Evolutionary conservation across 2,329 filamentous ascomycete species (phyloP), one percentile per base, ranked within the genome.

Genomic region (Phialophora macrospora): DNA sequence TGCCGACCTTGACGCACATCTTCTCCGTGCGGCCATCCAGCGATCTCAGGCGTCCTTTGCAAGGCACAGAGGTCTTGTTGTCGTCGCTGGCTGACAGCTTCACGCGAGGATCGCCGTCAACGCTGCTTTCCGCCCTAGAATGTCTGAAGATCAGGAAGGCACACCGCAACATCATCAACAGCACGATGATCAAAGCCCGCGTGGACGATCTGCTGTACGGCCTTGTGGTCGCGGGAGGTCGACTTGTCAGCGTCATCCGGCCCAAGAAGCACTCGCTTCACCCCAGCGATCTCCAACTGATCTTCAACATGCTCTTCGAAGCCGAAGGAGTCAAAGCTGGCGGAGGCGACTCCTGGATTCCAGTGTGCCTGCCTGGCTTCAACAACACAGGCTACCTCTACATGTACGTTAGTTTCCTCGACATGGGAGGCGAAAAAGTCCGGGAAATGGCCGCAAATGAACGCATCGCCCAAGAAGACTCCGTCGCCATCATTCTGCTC

Each of bases 231-330:
- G 95, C 95, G 4, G 93, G 93, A 12, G 94, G 93, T 4, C 90
- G 90, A 73, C 88, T 99, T 5, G 95, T 99, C 70, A 97, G 93
- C 75, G 96, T 99, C 44, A 90, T 98, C 17, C 85, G 95, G 44
- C 96, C 96, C 5, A 93, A 96, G 72, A 92, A 95, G 64, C 95
- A 99, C 77, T 97, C 93, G 0, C 83, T 99, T 2, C 96, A 99
- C 73, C 95, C 96, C 0, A 94, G 93, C 69, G 95, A 99, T 75
- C 83, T 99, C 26, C 94, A 97, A 74, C 85, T 99, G 54, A 93
- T 99, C 67, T 99, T 99, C 83, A 98, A 98, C 75, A 99, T 99
- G 96, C 87, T 99, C 1, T 99, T 99, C 73, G 93, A 96, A 79
- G 95, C 94, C 1, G 92, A 92, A 56, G 90, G 92, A 51, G 90